Percentiles rank a stretch among this genome's conserved stretches.
phyloP scores from a whole-genome alignment of 2,329 filamentous ascomycete species.

The Aspergillus sp. region DNA sequence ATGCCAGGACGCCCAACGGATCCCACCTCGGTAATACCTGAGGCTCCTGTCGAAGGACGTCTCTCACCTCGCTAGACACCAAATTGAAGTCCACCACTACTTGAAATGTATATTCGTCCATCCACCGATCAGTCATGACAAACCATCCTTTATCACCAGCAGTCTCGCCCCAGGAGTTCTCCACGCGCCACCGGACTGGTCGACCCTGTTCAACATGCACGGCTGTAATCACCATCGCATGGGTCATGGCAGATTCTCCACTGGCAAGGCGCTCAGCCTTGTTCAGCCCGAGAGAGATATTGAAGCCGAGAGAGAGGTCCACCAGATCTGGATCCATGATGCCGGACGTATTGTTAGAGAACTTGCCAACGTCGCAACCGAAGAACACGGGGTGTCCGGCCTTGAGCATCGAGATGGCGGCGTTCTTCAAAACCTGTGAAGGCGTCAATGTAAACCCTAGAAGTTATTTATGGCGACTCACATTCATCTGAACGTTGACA shows the following conservation, averaged over 20 bases:
- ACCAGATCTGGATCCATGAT: conserved; percentile 78
- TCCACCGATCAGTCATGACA: conserved; percentile 81
- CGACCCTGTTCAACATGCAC: conserved; percentile 73
- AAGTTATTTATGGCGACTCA: background rate
- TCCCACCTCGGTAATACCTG: conserved; percentile 75
- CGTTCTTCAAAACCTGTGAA: conserved; percentile 62
- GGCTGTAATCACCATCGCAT: conserved; percentile 87
- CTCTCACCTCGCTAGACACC: conserved; percentile 63
- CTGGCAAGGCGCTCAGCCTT: conserved; percentile 74
- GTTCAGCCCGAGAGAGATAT: conserved; percentile 68
- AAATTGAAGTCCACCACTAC: conserved; percentile 76
- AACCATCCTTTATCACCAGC: conserved; percentile 80
- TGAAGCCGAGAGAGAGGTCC: conserved; percentile 83
- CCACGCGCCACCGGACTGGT: conserved; percentile 76
- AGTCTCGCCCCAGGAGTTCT: conserved; percentile 77
- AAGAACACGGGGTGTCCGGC: conserved; percentile 83
- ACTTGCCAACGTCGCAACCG: conserved; percentile 83
- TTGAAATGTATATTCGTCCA: conserved; percentile 82
- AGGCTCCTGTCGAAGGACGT: conserved; percentile 69
- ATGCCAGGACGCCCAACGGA: conserved; percentile 74
- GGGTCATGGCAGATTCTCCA: conserved; percentile 81
- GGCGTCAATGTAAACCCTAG: background rate
- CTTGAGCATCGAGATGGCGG: conserved; percentile 74
- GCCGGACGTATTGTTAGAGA: conserved; percentile 65
- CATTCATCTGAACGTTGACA: conserved; percentile 72